phyloP scores from a whole-genome alignment of 495 filamentous ascomycete genomes.

The Umbilicaria muhlenbergii region DNA sequence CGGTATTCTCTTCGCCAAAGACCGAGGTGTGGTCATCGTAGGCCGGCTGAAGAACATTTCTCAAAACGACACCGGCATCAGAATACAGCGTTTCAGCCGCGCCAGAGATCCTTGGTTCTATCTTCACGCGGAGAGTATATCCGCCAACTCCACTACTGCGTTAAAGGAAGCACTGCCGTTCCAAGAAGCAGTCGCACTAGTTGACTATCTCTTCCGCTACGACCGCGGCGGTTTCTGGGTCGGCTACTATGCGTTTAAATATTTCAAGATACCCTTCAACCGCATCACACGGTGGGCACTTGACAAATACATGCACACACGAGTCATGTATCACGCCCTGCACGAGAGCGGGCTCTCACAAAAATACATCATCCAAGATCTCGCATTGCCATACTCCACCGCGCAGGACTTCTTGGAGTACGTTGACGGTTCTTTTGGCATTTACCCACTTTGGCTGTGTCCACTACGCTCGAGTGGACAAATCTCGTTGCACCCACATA shows the following conservation, averaged over 20 bases:
- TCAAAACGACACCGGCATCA: not conserved
- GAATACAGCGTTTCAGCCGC: slow-evolving; percentile 27
- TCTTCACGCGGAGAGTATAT: slow-evolving; percentile 24
- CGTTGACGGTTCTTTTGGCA: slow-evolving; percentile 23
- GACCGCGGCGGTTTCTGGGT: slow-evolving; percentile 49
- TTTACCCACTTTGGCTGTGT: slow-evolving; percentile 47
- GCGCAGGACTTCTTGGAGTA: slow-evolving; percentile 35
- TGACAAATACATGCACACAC: slow-evolving; percentile 35
- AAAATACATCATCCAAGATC: slow-evolving; percentile 38
- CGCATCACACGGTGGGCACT: slow-evolving; percentile 33
- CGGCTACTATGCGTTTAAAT: slow-evolving; percentile 32
- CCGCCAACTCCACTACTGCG: slow-evolving; percentile 6
- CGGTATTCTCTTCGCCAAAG: slow-evolving; percentile 31
- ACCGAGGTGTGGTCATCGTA: slow-evolving; percentile 32
- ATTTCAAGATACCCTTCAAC: slow-evolving; percentile 42
- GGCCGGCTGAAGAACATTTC: slow-evolving; percentile 26
- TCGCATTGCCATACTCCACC: slow-evolving; percentile 33
- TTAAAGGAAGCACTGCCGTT: slow-evolving; percentile 18
- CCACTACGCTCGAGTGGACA: slow-evolving; percentile 23
- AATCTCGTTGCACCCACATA: slow-evolving; percentile 23
- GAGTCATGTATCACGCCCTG: slow-evolving; percentile 40
- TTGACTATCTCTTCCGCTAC: slow-evolving; percentile 48
- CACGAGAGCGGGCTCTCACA: slow-evolving; percentile 32
- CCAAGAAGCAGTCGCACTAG: slow-evolving; percentile 34
- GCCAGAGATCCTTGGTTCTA: slow-evolving; percentile 44